Conservation (phyloP, 2,329 filamentous ascomycete genomes). For the Aureobasidium sp. region DNA sequence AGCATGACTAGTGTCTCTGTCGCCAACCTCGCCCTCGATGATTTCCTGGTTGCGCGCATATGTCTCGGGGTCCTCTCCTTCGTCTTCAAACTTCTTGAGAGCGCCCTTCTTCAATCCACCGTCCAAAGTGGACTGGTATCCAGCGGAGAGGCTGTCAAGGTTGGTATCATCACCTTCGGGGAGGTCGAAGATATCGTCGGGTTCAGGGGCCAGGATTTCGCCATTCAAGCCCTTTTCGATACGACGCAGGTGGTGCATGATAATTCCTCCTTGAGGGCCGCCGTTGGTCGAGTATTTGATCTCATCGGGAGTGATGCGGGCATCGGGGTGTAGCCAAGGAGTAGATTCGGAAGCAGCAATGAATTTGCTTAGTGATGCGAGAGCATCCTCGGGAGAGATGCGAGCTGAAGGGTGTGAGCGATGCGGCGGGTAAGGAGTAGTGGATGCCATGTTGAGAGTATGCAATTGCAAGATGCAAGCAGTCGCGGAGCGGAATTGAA, state of each 20-base stretch:
- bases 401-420: slow-evolving; percentile 28
- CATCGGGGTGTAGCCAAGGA: slow-evolving; percentile 44
- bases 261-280: slow-evolving; percentile 40
- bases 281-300: slow-evolving; percentile 36
- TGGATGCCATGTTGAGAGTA: slow-evolving; percentile 15
- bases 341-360: slow-evolving; percentile 33
- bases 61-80: slow-evolving; percentile 35
- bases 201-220: slow-evolving; percentile 42
- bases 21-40: slow-evolving; percentile 36
- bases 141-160: slow-evolving; percentile 3
- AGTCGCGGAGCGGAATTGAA: slow-evolving; percentile 2
- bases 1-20: slow-evolving; percentile 21
- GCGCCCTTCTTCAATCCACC: slow-evolving; percentile 17
- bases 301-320: slow-evolving; percentile 36
- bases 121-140: slow-evolving; percentile 11
- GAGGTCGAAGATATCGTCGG: slow-evolving; percentile 15
- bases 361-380: slow-evolving; percentile 33
- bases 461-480: background rate
- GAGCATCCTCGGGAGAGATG: slow-evolving; percentile 30
- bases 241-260: slow-evolving; percentile 46
- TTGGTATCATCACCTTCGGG: background rate
- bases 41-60: slow-evolving; percentile 34
- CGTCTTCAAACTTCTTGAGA: slow-evolving; percentile 16
- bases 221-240: slow-evolving; percentile 47
- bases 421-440: slow-evolving; percentile 29